Conservation (phyloP, 2,329 filamentous ascomycete genomes). For the Colletotrichum aenigma region DNA sequence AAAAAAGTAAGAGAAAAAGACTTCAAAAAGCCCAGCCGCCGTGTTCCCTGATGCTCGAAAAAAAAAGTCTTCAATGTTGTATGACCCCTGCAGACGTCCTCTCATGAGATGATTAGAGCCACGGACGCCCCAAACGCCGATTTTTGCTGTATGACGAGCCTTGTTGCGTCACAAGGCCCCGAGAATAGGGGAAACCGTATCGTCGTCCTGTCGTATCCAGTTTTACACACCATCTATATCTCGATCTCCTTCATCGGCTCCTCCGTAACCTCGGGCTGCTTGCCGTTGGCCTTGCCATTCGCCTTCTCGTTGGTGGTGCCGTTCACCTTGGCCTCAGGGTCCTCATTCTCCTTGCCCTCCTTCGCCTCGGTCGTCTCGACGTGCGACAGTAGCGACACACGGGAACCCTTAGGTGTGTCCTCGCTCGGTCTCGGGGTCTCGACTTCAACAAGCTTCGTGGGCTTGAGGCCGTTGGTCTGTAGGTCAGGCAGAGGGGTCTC, state of each 20-base stretch:
- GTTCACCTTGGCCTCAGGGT: conserved; percentile 38
- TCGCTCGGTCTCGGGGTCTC: conserved; percentile 56
- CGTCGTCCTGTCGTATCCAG: conserved; percentile 28
- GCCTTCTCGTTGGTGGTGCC: conserved; percentile 42
- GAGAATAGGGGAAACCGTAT: conserved; percentile 22
- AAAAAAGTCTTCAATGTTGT: conserved; percentile 18
- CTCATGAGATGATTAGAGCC: conserved; percentile 17
- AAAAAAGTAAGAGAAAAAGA: conserved; percentile 1
- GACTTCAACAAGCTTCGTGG: conserved; percentile 59
- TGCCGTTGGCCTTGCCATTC: conserved; percentile 44
- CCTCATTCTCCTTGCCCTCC: conserved; percentile 41
- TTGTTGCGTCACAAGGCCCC: conserved; percentile 16
- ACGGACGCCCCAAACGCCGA: conserved; percentile 23
- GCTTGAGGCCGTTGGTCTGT: conserved; percentile 40
- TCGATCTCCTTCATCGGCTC: conserved; percentile 67
- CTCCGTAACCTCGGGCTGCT: conserved; percentile 47
- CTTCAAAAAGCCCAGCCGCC: conserved; percentile 13
- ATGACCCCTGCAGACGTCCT: conserved; percentile 21
- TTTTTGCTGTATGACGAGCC: conserved; percentile 20
- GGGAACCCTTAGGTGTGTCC: conserved; percentile 41
- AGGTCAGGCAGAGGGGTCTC: conserved; percentile 54
- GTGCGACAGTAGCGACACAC: conserved; percentile 33
- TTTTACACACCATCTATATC: conserved; percentile 46
- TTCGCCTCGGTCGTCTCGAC: conserved; percentile 37
- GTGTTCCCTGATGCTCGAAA: conserved; percentile 18